Conservation (phyloP, 139 green algal species). For the Chlamydomonas eustigma region DNA sequence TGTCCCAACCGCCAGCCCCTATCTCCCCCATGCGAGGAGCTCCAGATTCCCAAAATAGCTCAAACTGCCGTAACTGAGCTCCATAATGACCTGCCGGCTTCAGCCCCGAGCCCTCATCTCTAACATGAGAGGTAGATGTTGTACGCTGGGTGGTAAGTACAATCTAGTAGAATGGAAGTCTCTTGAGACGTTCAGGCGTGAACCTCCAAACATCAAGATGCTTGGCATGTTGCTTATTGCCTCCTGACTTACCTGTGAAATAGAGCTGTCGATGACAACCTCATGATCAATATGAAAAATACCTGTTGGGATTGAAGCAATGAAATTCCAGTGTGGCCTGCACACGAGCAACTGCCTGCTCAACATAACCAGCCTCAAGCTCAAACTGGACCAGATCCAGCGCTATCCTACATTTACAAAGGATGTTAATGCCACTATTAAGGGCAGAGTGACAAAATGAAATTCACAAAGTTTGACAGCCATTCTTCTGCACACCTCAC, state of each 20-base stretch:
- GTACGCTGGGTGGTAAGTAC: too few relatives aligned
- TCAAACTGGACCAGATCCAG: slow-evolving; percentile 36
- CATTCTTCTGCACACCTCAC: background rate
- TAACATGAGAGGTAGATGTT: too few relatives aligned
- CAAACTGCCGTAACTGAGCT: slow-evolving; percentile 59
- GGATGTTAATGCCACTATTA: too few relatives aligned
- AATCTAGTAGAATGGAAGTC: too few relatives aligned
- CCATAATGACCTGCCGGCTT: slow-evolving; percentile 12
- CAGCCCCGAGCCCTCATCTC: background rate
- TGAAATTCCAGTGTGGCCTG: slow-evolving; percentile 70
- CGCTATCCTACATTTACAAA: slow-evolving; percentile 35
- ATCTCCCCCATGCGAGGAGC: slow-evolving; percentile 53
- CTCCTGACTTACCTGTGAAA: too few relatives aligned
- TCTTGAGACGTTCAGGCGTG: too few relatives aligned
- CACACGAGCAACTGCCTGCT: slow-evolving; percentile 52
- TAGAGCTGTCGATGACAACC: too few relatives aligned
- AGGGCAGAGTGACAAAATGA: too few relatives aligned
- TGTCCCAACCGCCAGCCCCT: slow-evolving; percentile 49
- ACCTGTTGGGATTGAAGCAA: slow-evolving; percentile 47
- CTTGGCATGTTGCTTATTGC: too few relatives aligned
- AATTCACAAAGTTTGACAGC: background rate
- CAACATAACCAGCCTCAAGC: slow-evolving; percentile 48
- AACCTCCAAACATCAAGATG: too few relatives aligned
- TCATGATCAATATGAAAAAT: background rate
- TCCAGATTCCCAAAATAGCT: slow-evolving; percentile 63